These are phyloP conservation scores for Vigna nakashimae DNA, from an alignment of 306 rosid genomes.

Conservation along the genomic window DNA sequence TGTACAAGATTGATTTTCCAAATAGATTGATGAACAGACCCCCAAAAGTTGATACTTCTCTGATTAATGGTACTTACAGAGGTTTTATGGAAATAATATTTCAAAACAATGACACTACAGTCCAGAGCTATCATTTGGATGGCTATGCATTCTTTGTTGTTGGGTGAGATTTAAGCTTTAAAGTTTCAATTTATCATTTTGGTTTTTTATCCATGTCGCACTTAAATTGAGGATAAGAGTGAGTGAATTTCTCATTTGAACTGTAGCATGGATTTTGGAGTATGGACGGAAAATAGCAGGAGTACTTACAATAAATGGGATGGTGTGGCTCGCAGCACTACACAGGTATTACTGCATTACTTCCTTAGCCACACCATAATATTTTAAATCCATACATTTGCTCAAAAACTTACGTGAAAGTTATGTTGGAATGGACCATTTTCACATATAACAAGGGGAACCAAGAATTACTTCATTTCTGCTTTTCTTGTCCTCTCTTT, in stretches of 20 bases:
- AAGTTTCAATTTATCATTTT: background rate
- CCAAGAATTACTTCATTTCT: background rate
- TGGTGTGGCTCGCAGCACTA: conserved; percentile 80
- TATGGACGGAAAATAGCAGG: conserved; percentile 90
- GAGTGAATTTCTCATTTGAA: conserved; percentile 40
- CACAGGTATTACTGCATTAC: conserved; percentile 60
- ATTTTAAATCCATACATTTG: conserved; percentile 24
- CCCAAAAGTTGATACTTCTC: conserved; percentile 73
- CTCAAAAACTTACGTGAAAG: background rate
- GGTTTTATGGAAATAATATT: conserved; percentile 90
- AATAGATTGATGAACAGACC: conserved; percentile 75
- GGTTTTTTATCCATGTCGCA: background rate
- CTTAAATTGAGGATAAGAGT: conserved; percentile 26
- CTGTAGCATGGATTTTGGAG: conserved; percentile 87
- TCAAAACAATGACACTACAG: conserved; percentile 81
- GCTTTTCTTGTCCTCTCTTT: background rate
- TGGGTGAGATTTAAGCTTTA: conserved; percentile 67
- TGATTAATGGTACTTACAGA: conserved; percentile 73
- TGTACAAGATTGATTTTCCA: conserved; percentile 85
- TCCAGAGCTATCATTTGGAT: conserved; percentile 86
- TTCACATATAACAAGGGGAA: background rate
- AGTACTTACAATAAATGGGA: conserved; percentile 84
- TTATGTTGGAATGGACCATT: conserved; percentile 3
- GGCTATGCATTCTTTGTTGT: conserved; percentile 88
- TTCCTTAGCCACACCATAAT: background rate